Evolutionary conservation across 805 yeast genomes (phyloP).

Genomic region (Yarrowia deformans): DNA sequence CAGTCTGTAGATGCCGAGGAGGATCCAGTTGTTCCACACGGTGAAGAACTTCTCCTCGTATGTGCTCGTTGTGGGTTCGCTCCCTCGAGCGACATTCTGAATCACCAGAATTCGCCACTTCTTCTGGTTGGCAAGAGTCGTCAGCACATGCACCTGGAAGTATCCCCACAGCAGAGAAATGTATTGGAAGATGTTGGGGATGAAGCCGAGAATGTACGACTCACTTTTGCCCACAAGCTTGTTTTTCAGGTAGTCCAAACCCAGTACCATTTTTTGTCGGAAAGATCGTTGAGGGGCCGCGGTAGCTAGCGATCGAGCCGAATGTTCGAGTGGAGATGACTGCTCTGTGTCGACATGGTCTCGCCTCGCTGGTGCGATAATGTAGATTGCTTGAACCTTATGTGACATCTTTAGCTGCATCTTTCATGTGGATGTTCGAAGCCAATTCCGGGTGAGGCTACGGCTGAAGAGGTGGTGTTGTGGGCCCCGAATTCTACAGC

Average conservation of each 20-base stretch:
- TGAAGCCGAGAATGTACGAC: conserved; percentile 25
- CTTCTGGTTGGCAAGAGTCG: conserved; percentile 34
- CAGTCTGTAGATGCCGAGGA: conserved; percentile 17
- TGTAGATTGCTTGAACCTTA: conserved; percentile 27
- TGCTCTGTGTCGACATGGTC: conserved; percentile 2
- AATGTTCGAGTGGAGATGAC: neutral
- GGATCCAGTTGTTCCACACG: conserved; percentile 28
- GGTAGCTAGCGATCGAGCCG: neutral
- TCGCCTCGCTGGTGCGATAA: neutral
- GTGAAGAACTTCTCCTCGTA: conserved; percentile 25
- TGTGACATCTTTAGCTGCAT: conserved; percentile 14
- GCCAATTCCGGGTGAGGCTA: neutral
- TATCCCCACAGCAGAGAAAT: conserved; percentile 15
- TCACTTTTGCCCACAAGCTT: conserved; percentile 28
- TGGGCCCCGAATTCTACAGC: too few relatives aligned
- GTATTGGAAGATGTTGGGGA: conserved; percentile 28
- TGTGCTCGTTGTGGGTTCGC: neutral
- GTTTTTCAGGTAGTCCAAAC: conserved; percentile 28
- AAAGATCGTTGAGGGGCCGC: neutral
- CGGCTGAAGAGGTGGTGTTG: too few relatives aligned
- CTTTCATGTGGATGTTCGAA: neutral
- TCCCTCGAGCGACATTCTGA: conserved; percentile 11
- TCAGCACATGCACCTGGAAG: conserved; percentile 36
- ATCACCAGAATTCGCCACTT: conserved; percentile 26
- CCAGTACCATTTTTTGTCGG: conserved; percentile 22